Evolutionary conservation across 2,329 filamentous ascomycete genomes (phyloP).

Genomic region (Cryphonectria japonica): DNA sequence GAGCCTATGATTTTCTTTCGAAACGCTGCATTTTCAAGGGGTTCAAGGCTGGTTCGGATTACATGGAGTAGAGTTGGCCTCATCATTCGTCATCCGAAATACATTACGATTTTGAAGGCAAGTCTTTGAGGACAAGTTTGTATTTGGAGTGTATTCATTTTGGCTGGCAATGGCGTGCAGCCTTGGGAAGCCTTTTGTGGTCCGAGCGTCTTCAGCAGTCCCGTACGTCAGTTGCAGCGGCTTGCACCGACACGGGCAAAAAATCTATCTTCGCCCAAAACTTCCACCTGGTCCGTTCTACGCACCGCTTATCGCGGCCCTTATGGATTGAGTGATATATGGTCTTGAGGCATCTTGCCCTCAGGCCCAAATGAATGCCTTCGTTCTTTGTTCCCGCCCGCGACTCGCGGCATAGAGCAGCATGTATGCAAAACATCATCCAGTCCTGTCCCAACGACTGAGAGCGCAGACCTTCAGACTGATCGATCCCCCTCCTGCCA

Average conservation of each 20-base stretch:
- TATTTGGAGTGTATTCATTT: background rate
- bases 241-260: background rate
- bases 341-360: conserved; percentile 17
- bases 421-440: conserved; percentile 43
- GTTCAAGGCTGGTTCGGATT: conserved; percentile 15
- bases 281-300: background rate
- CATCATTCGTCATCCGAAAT: conserved; percentile 16
- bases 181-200: conserved; percentile 7
- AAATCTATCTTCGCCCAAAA: background rate
- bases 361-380: conserved; percentile 39
- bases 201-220: background rate
- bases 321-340: conserved; percentile 20
- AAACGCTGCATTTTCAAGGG: conserved; percentile 27
- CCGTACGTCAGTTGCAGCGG: background rate
- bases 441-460: background rate
- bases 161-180: background rate
- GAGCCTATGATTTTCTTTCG: conserved; percentile 20
- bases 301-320: background rate
- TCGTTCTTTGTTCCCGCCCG: conserved; percentile 51
- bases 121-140: background rate
- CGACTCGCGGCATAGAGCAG: conserved; percentile 56
- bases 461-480: conserved; percentile 2
- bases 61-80: conserved; percentile 27
- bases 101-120: background rate
- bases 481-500: conserved; percentile 36